phyloP scores from a whole-genome alignment of 1,139 yeast species.

The Suhomyces chickasaworum region DNA sequence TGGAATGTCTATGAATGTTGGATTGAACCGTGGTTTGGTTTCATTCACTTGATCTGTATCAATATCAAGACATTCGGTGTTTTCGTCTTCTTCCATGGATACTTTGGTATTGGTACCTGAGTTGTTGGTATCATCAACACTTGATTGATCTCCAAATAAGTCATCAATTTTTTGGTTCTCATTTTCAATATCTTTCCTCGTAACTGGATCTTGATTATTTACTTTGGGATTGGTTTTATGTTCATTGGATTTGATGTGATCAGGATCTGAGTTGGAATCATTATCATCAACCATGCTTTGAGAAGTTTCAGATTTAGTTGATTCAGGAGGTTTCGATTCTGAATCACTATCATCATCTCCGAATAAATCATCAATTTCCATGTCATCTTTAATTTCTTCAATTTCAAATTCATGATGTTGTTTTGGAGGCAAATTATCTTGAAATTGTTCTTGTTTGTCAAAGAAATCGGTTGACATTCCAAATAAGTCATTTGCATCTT shows the following conservation, averaged over 20 bases:
- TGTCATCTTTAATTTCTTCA: slow-evolving; percentile 21
- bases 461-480: slow-evolving; percentile 25
- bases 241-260: neutral
- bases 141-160: slow-evolving; percentile 10
- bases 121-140: neutral
- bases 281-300: neutral
- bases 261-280: neutral
- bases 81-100: slow-evolving; percentile 1
- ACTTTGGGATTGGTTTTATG: too few relatives aligned
- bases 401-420: slow-evolving; percentile 5
- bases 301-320: neutral
- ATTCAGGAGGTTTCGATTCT: neutral
- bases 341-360: slow-evolving; percentile 39
- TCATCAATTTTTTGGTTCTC: slow-evolving; percentile 16
- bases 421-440: slow-evolving; percentile 2
- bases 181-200: neutral
- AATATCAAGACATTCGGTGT: neutral
- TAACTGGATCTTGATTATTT: neutral
- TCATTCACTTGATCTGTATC: neutral
- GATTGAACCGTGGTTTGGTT: slow-evolving; percentile 5
- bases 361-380: slow-evolving; percentile 45
- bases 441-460: slow-evolving; percentile 34
- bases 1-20: slow-evolving; percentile 52
- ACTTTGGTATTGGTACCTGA: neutral
- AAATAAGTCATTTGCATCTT: slow-evolving; percentile 28